Evolutionary conservation across 2,329 filamentous ascomycete species (phyloP).

Genomic region (Diaporthe sp.): DNA sequence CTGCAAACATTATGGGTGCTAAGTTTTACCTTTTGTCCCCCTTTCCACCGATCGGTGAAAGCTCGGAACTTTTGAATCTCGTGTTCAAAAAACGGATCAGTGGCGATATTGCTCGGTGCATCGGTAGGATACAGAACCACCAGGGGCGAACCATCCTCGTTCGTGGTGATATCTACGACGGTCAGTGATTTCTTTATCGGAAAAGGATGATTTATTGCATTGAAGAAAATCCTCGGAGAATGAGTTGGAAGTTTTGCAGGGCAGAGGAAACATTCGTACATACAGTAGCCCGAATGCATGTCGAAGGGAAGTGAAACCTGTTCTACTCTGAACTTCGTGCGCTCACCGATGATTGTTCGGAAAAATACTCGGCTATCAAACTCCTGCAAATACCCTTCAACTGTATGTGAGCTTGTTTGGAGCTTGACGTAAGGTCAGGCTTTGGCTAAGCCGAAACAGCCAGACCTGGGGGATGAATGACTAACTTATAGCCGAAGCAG

Average conservation of each 20-base stretch:
- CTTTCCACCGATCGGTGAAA: neutral
- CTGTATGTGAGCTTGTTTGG: neutral
- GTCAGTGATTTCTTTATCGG: neutral
- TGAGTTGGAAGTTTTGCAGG: no score
- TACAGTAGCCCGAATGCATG: neutral
- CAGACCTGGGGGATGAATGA: neutral
- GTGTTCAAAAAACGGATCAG: neutral
- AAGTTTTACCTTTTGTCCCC: neutral
- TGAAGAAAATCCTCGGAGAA: neutral
- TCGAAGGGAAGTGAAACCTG: neutral
- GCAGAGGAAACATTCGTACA: neutral
- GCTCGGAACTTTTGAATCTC: neutral
- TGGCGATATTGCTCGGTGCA: neutral
- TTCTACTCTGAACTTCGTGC: no score
- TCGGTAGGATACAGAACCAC: neutral
- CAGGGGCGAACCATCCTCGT: neutral
- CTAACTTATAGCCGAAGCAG: conserved; percentile 22
- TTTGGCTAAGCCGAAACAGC: no score
- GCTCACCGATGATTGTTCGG: neutral
- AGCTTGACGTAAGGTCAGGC: neutral
- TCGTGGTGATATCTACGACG: neutral
- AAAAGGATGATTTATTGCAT: neutral
- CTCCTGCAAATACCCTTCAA: neutral
- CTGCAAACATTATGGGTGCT: neutral
- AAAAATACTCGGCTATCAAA: neutral